Percentiles rank a stretch among this genome's conserved stretches.
Conservation (phyloP, 495 filamentous ascomycete genomes). For the Neurospora terricola region DNA sequence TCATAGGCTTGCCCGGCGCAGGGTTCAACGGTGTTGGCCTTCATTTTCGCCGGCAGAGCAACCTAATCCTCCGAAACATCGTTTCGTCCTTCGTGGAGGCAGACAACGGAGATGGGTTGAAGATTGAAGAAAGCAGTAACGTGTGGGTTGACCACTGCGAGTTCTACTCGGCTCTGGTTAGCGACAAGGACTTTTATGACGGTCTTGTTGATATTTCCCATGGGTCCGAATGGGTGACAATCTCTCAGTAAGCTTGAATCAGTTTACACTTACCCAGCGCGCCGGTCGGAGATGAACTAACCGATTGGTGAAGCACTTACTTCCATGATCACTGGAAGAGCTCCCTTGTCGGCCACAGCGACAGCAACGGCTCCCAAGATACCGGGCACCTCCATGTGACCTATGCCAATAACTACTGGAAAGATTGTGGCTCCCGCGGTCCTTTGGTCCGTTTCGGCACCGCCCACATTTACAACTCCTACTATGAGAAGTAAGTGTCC, state of each 20-base stretch:
- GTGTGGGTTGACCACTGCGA: slow-evolving; percentile 65
- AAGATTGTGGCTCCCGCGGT: slow-evolving; percentile 49
- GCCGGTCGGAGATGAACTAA: neutral
- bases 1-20: slow-evolving; percentile 37
- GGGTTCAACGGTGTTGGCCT: slow-evolving; percentile 37
- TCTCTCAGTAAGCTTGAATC: slow-evolving; percentile 24
- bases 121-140: slow-evolving; percentile 44
- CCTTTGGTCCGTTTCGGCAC: slow-evolving; percentile 57
- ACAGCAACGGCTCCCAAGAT: slow-evolving; percentile 36
- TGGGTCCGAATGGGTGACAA: slow-evolving; percentile 41
- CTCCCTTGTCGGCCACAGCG: slow-evolving; percentile 52
- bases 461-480: slow-evolving; percentile 40
- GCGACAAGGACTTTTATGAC: slow-evolving; percentile 59
- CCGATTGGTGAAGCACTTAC: slow-evolving; percentile 22
- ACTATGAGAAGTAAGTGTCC: slow-evolving; percentile 22
- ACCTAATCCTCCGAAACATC: slow-evolving; percentile 56
- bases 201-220: slow-evolving; percentile 54
- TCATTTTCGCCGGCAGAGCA: slow-evolving; percentile 34
- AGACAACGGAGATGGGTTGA: slow-evolving; percentile 50
- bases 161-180: slow-evolving; percentile 44
- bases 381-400: slow-evolving; percentile 49
- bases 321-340: slow-evolving; percentile 59
- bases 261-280: neutral
- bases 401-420: slow-evolving; percentile 53
- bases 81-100: slow-evolving; percentile 48